A percentile compares a stretch with the other conserved stretches of the same genome.
phyloP scores from a whole-genome alignment of 306 rosid genomes.

The Malus domestica region DNA sequence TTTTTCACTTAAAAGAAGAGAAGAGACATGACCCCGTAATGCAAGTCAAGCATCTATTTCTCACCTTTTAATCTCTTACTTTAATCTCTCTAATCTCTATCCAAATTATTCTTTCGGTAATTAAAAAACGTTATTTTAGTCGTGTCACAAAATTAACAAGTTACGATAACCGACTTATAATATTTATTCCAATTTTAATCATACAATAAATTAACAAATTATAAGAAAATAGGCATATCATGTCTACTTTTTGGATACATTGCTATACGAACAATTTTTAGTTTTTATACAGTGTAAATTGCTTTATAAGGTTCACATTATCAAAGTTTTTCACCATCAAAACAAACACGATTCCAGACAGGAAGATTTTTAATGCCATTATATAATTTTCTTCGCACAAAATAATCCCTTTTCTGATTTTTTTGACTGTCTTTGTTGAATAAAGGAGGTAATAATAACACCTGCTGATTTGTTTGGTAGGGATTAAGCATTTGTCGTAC shows the following conservation, averaged over 20 bases:
- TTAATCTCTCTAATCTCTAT: neutral
- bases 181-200: too few relatives aligned
- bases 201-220: too few relatives aligned
- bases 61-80: neutral
- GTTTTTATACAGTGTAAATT: too few relatives aligned
- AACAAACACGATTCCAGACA: neutral
- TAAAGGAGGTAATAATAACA: neutral
- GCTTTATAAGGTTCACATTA: neutral
- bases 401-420: neutral
- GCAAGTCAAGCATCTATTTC: conserved; percentile 23
- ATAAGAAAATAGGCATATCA: too few relatives aligned
- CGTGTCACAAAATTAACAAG: too few relatives aligned
- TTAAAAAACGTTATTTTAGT: too few relatives aligned
- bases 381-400: neutral
- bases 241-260: too few relatives aligned
- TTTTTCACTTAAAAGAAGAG: conserved; percentile 22
- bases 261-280: neutral
- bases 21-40: conserved; percentile 33
- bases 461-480: neutral
- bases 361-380: neutral
- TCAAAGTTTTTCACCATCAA: neutral
- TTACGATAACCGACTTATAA: too few relatives aligned
- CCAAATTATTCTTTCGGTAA: neutral
- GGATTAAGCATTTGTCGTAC: neutral
- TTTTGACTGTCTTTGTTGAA: neutral